phyloP scores from a whole-genome alignment of 1,284 basidiomycete species.

The Cerrena zonata region DNA sequence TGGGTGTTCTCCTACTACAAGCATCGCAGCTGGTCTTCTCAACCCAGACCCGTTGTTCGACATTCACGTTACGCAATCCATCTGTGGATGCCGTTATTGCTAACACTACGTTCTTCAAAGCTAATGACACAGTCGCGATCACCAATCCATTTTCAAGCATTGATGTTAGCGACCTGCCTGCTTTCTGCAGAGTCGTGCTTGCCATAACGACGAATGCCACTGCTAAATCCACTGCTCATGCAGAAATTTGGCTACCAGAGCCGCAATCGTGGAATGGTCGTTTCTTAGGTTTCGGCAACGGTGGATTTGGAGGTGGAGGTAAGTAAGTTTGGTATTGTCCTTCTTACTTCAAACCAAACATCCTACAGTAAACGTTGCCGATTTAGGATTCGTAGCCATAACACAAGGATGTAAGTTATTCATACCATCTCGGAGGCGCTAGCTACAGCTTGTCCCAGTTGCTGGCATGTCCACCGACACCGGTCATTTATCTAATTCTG shows the following conservation, averaged over 20 bases:
- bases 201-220: constrained; percentile 20
- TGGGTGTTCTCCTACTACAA: too few relatives aligned
- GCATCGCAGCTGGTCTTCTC: not conserved
- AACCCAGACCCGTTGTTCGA: not conserved
- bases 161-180: constrained; percentile 14
- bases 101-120: constrained; percentile 12
- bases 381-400: constrained; percentile 23
- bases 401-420: constrained; percentile 21
- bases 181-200: constrained; percentile 19
- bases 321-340: constrained; percentile 2
- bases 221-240: constrained; percentile 18
- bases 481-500: constrained; percentile 17
- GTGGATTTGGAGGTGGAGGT: constrained; percentile 26
- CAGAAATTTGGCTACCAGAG: constrained; percentile 28
- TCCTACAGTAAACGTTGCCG: constrained; percentile 20
- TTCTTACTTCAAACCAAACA: not conserved
- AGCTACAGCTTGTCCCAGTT: constrained; percentile 13
- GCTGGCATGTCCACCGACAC: constrained; percentile 26
- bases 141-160: constrained; percentile 20
- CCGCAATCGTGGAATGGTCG: constrained; percentile 26
- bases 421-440: not conserved
- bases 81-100: constrained; percentile 4
- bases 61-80: not conserved
- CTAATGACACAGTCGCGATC: constrained; percentile 15
- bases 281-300: constrained; percentile 23